These are phyloP conservation scores for Melanogaster broomeanus DNA, from an alignment of 768 basidiomycete genomes.

Conservation along the genomic window DNA sequence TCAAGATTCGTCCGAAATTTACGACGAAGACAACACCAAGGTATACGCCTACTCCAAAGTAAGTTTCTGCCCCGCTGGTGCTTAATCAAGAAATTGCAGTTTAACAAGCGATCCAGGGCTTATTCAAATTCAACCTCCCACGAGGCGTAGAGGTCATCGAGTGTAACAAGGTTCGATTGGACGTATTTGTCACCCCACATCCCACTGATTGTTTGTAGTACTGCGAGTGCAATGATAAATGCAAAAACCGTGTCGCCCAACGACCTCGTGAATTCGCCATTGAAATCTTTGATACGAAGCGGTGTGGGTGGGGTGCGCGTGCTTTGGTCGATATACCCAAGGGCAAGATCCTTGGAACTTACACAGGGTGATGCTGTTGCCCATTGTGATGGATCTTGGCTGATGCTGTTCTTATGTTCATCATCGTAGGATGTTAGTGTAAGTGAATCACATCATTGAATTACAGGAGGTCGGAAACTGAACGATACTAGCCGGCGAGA, in stretches of 20 bases:
- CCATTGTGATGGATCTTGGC: background rate
- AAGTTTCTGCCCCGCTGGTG: conserved; percentile 13
- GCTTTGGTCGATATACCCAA: conserved; percentile 38
- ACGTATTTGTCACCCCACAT: background rate
- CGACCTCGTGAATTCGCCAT: conserved; percentile 54
- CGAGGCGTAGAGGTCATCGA: conserved; percentile 58
- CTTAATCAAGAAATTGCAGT: background rate
- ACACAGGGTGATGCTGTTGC: conserved; percentile 56
- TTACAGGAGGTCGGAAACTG: background rate
- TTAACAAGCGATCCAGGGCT: conserved; percentile 38
- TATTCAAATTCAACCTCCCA: conserved; percentile 45
- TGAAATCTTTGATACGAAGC: conserved; percentile 64
- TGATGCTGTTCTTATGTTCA: conserved; percentile 8
- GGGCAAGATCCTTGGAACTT: conserved; percentile 68
- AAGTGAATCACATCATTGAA: conserved; percentile 15
- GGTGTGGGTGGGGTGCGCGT: conserved; percentile 70
- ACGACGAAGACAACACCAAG: conserved; percentile 27
- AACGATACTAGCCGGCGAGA: conserved; percentile 41
- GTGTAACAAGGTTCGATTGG: conserved; percentile 55
- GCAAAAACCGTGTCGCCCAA: conserved; percentile 65
- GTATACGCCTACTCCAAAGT: conserved; percentile 47
- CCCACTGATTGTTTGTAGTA: conserved; percentile 28
- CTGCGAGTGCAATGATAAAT: conserved; percentile 47
- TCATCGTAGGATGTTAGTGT: conserved; percentile 46
- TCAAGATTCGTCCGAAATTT: conserved; percentile 45